Conservation (phyloP, 192 early-diverging fungal species). For the Jimgerdemannia lactiflua region DNA sequence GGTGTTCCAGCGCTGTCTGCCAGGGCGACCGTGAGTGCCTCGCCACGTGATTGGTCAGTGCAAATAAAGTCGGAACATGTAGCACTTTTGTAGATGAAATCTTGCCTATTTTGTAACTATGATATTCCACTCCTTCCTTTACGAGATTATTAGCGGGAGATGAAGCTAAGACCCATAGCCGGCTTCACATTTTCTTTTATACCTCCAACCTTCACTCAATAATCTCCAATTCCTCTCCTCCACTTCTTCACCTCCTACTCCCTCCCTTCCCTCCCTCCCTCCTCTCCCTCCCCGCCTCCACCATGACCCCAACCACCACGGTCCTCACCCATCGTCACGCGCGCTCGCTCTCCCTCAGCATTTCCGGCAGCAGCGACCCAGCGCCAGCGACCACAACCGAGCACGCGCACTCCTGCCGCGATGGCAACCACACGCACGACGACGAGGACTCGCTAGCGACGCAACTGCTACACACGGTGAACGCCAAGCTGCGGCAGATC, state of each 20-base stretch:
- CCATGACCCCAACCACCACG: slow-evolving; percentile 1
- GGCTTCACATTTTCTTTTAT: not conserved
- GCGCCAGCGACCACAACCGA: slow-evolving; percentile 23
- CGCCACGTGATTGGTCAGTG: too few relatives aligned
- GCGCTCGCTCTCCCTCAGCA: not conserved
- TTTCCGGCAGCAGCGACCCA: slow-evolving; percentile 28
- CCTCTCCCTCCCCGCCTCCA: not conserved
- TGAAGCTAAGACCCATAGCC: not conserved
- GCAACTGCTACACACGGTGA: slow-evolving; percentile 27
- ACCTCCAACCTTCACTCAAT: not conserved
- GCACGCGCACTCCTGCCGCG: slow-evolving; percentile 23
- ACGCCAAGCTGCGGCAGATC: slow-evolving; percentile 35
- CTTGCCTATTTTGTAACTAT: too few relatives aligned
- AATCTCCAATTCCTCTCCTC: not conserved
- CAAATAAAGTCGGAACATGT: too few relatives aligned
- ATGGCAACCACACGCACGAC: slow-evolving; percentile 24
- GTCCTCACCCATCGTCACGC: not conserved
- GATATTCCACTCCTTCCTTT: too few relatives aligned
- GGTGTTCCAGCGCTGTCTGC: too few relatives aligned
- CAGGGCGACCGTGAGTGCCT: too few relatives aligned
- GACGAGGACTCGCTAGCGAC: slow-evolving; percentile 28
- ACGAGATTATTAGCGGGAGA: too few relatives aligned
- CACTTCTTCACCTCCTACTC: not conserved
- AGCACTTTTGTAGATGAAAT: too few relatives aligned
- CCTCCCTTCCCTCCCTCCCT: not conserved